These are phyloP conservation scores for Ustilago bromivora DNA, from an alignment of 1,284 basidiomycete genomes.

Conservation along the genomic window DNA sequence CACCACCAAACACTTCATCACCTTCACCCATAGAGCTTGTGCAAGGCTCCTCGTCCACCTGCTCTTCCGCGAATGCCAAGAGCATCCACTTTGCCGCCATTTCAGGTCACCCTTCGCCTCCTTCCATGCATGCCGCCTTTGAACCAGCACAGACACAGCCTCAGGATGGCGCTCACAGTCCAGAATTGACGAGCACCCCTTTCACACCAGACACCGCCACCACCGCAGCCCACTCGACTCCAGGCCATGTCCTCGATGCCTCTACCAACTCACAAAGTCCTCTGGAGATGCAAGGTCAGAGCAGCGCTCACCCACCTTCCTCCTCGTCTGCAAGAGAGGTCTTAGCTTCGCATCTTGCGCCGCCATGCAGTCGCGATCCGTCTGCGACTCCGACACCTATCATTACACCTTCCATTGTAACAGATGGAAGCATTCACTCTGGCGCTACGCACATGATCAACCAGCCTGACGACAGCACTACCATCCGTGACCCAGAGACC, in stretches of 20 bases:
- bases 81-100: constrained; percentile 15
- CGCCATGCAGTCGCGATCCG: neutral
- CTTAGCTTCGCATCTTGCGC: neutral
- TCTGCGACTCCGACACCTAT: neutral
- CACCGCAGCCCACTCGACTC: neutral
- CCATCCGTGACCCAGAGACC: neutral
- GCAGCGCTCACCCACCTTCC: constrained; percentile 2
- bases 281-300: neutral
- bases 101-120: neutral
- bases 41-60: constrained; percentile 23
- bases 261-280: neutral
- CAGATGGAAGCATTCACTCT: neutral
- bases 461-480: neutral
- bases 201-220: neutral
- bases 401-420: constrained; percentile 9
- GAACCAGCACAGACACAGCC: neutral
- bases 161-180: neutral
- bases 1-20: constrained; percentile 14
- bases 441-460: neutral
- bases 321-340: neutral
- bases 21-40: constrained; percentile 14
- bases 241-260: neutral
- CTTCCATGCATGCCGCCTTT: constrained; percentile 3
- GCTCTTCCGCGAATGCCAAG: constrained; percentile 19
- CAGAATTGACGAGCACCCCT: neutral